phyloP scores from a whole-genome alignment of 176 grass and related monocot species.

The Thalia dealbata region DNA sequence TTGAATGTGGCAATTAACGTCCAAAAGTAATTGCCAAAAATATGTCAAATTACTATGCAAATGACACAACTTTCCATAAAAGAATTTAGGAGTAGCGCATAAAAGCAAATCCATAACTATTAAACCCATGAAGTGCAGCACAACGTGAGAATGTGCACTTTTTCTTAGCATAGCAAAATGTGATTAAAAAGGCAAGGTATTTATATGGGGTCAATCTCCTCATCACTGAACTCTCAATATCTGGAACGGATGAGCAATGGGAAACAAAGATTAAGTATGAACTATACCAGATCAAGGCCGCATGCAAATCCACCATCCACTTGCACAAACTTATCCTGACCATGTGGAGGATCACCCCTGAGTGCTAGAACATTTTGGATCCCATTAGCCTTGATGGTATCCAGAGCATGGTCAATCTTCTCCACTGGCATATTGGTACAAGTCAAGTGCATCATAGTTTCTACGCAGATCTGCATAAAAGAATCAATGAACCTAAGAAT shows the following conservation, averaged over 20 bases:
- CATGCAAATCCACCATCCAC: conserved; percentile 72
- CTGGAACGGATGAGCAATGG: background rate
- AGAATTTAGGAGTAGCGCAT: background rate
- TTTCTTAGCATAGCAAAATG: background rate
- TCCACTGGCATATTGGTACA: conserved; percentile 90
- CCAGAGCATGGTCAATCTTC: conserved; percentile 73
- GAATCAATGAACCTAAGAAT: conserved; percentile 2
- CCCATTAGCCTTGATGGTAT: conserved; percentile 66
- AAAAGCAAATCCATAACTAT: background rate
- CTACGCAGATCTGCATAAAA: conserved; percentile 59
- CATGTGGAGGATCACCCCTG: conserved; percentile 75
- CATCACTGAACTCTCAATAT: background rate
- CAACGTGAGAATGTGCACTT: background rate
- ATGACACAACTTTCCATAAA: background rate
- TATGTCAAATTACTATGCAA: background rate
- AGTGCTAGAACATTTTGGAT: conserved; percentile 96
- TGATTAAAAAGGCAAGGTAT: background rate
- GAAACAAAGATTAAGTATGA: background rate
- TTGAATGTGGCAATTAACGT: conserved; percentile 12
- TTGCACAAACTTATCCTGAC: conserved; percentile 81
- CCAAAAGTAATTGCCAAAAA: conserved; percentile 16
- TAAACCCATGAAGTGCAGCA: background rate
- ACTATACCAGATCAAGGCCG: conserved; percentile 70
- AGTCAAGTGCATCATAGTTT: conserved; percentile 96
- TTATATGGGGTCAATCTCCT: background rate